Evolutionary conservation across 31 red algal genomes (phyloP), one percentile per base, ranked within the genome.

Genomic region (Endocladia muricata): DNA sequence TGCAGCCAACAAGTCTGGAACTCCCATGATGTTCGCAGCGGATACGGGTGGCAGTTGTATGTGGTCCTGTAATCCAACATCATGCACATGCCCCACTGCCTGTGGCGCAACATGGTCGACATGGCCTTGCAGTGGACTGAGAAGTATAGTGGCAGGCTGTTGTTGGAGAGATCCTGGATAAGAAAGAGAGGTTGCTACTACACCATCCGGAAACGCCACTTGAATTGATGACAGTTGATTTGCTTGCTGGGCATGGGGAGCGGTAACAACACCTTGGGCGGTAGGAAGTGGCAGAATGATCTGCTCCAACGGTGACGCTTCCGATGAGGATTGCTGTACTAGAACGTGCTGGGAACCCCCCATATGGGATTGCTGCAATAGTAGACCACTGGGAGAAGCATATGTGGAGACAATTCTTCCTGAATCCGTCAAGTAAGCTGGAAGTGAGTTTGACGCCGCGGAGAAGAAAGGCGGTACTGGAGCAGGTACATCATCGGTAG

Each of bases 1-100:
- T 23, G 57, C 48, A 2, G 67, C 41, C 11, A 88, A 41, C 44
- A 80, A 55, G 0, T 88, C 76, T 58, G 68, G 58, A 42, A 87
- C 51, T 21, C 44, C 21, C 29, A 49, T 68, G 40, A 49, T 73
- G 9, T 29, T 73, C 34, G 25, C 25, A 58, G 25, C 55, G 32
- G 6, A 22, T 15, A 13, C 55, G 4, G 4, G 25, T 58, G 25
- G 25, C 13, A 58, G 32, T 15, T 58, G 55, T 6, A 58, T 28
- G 25, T 28, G 13, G 55, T 22, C 25, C 25, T 58, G 55, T 6
- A 58, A 28, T 58, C 55, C 55, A 58, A 58, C 25, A 15, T 58
- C 55, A 13, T 22, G 55, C 6, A 28, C 25, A 58, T 22, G 55
- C 55, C 25, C 25, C 6, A 58, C 30, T 28, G 55, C 30, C 55